These are phyloP conservation scores for Yamadazyma triangularis DNA, from an alignment of 1,139 yeast genomes.

Conservation along the genomic window DNA sequence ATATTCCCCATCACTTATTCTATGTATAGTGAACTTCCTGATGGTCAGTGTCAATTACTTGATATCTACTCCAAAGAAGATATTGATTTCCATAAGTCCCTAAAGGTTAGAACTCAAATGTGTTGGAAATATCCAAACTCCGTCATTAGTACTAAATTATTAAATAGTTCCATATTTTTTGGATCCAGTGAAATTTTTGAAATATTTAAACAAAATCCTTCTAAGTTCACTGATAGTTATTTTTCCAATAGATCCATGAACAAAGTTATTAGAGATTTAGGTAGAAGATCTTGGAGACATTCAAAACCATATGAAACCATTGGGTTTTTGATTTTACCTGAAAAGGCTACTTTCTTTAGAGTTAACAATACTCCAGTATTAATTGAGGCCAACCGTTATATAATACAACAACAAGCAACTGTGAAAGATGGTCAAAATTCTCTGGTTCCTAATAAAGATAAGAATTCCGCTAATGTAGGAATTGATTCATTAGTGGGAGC, in stretches of 20 bases:
- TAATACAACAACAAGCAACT: conserved; percentile 53
- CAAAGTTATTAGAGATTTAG: conserved; percentile 78
- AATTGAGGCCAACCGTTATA: conserved; percentile 85
- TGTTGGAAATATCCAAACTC: conserved; percentile 83
- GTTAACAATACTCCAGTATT: conserved; percentile 75
- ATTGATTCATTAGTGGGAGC: conserved; percentile 76
- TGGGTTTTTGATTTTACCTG: conserved; percentile 61
- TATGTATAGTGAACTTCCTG: conserved; percentile 41
- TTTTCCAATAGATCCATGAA: conserved; percentile 49
- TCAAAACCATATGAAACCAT: conserved; percentile 52
- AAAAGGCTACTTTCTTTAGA: conserved; percentile 65
- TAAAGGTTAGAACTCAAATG: conserved; percentile 80
- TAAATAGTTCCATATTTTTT: conserved; percentile 78
- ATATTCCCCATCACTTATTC: conserved; percentile 49
- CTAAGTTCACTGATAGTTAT: conserved; percentile 33
- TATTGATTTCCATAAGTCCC: conserved; percentile 62
- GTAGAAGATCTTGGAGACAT: conserved; percentile 91
- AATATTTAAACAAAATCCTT: conserved; percentile 26
- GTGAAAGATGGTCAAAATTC: background rate
- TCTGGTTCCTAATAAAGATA: conserved; percentile 36
- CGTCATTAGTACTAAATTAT: conserved; percentile 67
- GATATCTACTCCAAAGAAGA: conserved; percentile 68
- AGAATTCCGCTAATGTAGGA: conserved; percentile 76
- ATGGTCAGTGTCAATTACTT: conserved; percentile 52
- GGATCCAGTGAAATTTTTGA: conserved; percentile 53